phyloP scores from a whole-genome alignment of 352 stramenopile genomes.

The Phytopythium sindhum region DNA sequence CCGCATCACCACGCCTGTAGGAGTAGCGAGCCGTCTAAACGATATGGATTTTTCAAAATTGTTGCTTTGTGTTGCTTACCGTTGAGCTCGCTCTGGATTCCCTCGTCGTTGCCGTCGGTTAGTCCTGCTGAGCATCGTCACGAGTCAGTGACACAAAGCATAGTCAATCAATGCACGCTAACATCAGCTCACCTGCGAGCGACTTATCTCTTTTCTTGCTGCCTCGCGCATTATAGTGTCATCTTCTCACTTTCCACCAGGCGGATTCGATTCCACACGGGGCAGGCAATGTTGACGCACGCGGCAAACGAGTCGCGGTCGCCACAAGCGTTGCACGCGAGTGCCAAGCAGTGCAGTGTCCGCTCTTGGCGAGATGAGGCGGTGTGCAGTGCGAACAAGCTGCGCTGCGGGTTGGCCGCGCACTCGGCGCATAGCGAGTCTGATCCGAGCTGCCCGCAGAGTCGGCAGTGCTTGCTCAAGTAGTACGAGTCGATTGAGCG shows the following conservation, averaged over 20 bases:
- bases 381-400: slow-evolving; percentile 55
- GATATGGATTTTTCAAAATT: slow-evolving; percentile 6
- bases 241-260: slow-evolving; percentile 37
- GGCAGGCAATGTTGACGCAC: slow-evolving; percentile 58
- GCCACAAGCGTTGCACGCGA: slow-evolving; percentile 47
- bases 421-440: slow-evolving; percentile 54
- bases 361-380: slow-evolving; percentile 39
- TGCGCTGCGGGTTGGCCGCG: slow-evolving; percentile 52
- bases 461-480: slow-evolving; percentile 73
- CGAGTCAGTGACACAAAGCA: background rate
- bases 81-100: background rate
- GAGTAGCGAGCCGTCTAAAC: slow-evolving; percentile 1
- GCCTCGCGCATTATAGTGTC: slow-evolving; percentile 15
- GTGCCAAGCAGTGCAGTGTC: slow-evolving; percentile 28
- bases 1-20: background rate
- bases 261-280: slow-evolving; percentile 62
- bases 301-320: slow-evolving; percentile 39
- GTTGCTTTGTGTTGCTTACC: background rate
- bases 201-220: background rate
- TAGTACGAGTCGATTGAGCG: slow-evolving; percentile 84
- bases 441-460: slow-evolving; percentile 65
- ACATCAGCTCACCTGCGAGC: background rate
- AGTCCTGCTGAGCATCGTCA: background rate
- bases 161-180: background rate
- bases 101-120: background rate